These are phyloP conservation scores for Gossypium lobatum DNA, from an alignment of 441 rosid genomes.

Conservation along the genomic window DNA sequence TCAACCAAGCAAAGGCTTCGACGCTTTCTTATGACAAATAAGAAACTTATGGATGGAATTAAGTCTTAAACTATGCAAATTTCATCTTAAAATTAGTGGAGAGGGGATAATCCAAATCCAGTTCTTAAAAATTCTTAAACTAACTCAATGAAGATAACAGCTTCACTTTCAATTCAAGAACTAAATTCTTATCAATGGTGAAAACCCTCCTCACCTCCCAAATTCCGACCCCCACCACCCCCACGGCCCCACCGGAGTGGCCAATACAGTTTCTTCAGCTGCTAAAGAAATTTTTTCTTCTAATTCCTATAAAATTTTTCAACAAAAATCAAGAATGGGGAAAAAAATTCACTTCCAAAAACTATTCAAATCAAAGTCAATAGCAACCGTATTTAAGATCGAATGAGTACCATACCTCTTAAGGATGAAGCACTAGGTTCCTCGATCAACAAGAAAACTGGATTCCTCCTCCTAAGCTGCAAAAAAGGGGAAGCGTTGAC, in stretches of 20 bases:
- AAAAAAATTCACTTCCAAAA: background rate
- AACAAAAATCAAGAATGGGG: background rate
- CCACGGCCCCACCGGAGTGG: conserved; percentile 38
- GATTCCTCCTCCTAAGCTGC: conserved; percentile 1
- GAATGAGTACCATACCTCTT: background rate
- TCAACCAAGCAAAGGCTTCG: background rate
- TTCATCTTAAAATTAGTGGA: background rate
- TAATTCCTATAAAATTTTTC: background rate
- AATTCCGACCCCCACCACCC: conserved; percentile 17
- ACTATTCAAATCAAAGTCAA: background rate
- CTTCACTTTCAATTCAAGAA: background rate
- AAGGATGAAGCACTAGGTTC: background rate
- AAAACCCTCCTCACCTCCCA: background rate
- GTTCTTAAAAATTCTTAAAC: background rate
- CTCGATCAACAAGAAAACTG: background rate
- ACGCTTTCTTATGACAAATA: background rate
- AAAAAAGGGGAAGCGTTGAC: conserved; percentile 11
- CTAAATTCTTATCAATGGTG: background rate
- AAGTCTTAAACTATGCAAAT: background rate
- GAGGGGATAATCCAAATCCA: background rate
- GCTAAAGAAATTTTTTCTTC: background rate
- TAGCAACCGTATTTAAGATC: background rate
- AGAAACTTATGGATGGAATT: background rate
- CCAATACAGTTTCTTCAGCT: background rate
- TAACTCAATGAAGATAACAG: background rate